phyloP scores from a whole-genome alignment of 2,329 filamentous ascomycete genomes.

The Chaetomium strumarium region DNA sequence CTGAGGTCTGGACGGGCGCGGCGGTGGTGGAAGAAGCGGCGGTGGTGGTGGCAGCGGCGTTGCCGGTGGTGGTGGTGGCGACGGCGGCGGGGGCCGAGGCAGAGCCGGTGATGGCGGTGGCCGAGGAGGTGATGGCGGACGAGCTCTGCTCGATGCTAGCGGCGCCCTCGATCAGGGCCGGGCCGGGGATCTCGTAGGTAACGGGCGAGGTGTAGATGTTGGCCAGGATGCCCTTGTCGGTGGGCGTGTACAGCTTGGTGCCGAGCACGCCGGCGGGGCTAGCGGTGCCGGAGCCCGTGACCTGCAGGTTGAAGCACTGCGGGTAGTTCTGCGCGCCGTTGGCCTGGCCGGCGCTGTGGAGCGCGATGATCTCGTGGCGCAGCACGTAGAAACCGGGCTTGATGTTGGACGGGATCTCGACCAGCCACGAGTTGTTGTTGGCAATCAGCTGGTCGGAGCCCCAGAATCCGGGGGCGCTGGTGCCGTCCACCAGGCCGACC shows the following conservation, averaged over 20 bases:
- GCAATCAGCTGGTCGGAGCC: slow-evolving; percentile 44
- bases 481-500: slow-evolving; percentile 34
- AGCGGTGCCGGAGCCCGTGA: slow-evolving; percentile 34
- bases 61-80: slow-evolving; percentile 2
- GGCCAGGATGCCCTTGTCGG: slow-evolving; percentile 23
- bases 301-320: slow-evolving; percentile 41
- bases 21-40: neutral
- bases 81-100: slow-evolving; percentile 9
- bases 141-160: slow-evolving; percentile 11
- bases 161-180: slow-evolving; percentile 22
- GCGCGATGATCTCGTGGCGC: slow-evolving; percentile 44
- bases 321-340: slow-evolving; percentile 45
- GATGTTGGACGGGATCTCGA: slow-evolving; percentile 36
- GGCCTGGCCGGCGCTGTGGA: slow-evolving; percentile 35
- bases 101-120: slow-evolving; percentile 20
- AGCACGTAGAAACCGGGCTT: slow-evolving; percentile 38
- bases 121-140: slow-evolving; percentile 18
- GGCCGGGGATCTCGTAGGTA: slow-evolving; percentile 26
- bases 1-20: neutral
- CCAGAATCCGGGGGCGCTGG: slow-evolving; percentile 45
- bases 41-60: neutral
- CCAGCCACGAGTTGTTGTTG: slow-evolving; percentile 39
- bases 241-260: slow-evolving; percentile 22
- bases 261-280: slow-evolving; percentile 26
- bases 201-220: slow-evolving; percentile 24